A percentile compares a stretch with the other conserved stretches of the same genome.
Conservation (phyloP, 1,139 yeast species). For the Protomyces lactucae-debilis region DNA sequence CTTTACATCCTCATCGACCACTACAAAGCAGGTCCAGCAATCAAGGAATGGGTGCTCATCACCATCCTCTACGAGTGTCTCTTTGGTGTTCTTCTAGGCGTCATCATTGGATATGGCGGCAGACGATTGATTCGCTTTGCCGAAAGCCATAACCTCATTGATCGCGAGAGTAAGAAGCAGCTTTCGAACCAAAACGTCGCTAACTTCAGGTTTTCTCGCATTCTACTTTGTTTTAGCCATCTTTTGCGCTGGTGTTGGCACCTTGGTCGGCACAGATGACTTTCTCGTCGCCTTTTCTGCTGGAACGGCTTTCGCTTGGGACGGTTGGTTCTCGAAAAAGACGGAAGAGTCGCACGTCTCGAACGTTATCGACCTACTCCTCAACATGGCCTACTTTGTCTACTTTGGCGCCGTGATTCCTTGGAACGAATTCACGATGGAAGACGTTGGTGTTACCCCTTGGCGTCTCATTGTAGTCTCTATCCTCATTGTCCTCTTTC, state of each 20-base stretch:
- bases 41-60: constrained; percentile 61
- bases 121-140: constrained; percentile 74
- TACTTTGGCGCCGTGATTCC: constrained; percentile 94
- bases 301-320: constrained; percentile 96
- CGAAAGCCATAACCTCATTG: constrained; percentile 69
- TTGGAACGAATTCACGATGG: constrained; percentile 75
- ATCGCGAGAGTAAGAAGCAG: constrained; percentile 61
- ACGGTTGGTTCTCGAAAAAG: constrained; percentile 68
- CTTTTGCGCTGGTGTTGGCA: constrained; percentile 88
- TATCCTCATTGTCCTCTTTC: constrained; percentile 70
- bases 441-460: constrained; percentile 60
- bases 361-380: constrained; percentile 77
- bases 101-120: constrained; percentile 67
- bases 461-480: constrained; percentile 85
- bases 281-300: constrained; percentile 90
- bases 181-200: not conserved
- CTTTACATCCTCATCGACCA: constrained; percentile 42
- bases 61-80: constrained; percentile 84
- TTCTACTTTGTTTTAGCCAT: constrained; percentile 82
- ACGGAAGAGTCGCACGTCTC: constrained; percentile 92
- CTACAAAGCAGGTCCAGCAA: constrained; percentile 25
- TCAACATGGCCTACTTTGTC: constrained; percentile 75
- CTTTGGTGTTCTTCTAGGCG: constrained; percentile 77
- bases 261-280: constrained; percentile 89
- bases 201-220: constrained; percentile 54